Base-by-base conservation (phyloP, 2,329 filamentous ascomycete genomes). In the Diplodia scrobiculata region DNA sequence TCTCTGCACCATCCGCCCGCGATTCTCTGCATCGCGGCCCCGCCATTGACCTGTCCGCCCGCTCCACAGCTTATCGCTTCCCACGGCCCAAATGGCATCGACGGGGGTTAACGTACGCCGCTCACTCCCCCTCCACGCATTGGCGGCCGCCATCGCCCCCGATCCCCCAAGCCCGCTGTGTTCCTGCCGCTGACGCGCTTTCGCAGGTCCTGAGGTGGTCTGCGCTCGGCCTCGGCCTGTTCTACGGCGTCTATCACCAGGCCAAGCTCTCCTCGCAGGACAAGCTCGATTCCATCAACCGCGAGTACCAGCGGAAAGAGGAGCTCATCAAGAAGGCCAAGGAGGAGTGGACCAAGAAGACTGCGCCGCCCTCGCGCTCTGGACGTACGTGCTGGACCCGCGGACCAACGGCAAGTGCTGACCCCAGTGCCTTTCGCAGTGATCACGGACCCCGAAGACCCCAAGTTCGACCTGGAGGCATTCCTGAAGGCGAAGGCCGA, bases 161-260 rank as follows among this genome's bases (percentile, higher is more conserved):
- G 45, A 52, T 50, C 52, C n/a, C 32, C 32, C 27, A n/a, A 11
- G 27, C 25, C 19, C 41, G 27, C 34, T 45, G 13, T 51, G 34
- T 19, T 29, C 53, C 45, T 11, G 14, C 21, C 13, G 38, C 66
- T 63, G 59, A 63, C 52, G 32, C 50, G 19, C 67, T 69, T 63
- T 34, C 38, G 66, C 80, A 99, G 95, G 94, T 99, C 80, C 87
- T 98, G 80, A 93, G 95, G 82, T 99, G 94, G 86, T 94, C 92
- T 77, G 93, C 93, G 78, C 91, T 99, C 72, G 91, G 89, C 76
- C 84, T 92, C 76, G 95, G 95, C 79, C 83, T 98, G 78, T 89
- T 97, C 83, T 99, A 99, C 84, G 95, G 95, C 79, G 88, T 97
- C 84, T 91, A 89, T 81, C 94, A 97, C 84, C 95, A 99, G 84